phyloP scores from a whole-genome alignment of 768 basidiomycete genomes.

The Lactarius indigo region DNA sequence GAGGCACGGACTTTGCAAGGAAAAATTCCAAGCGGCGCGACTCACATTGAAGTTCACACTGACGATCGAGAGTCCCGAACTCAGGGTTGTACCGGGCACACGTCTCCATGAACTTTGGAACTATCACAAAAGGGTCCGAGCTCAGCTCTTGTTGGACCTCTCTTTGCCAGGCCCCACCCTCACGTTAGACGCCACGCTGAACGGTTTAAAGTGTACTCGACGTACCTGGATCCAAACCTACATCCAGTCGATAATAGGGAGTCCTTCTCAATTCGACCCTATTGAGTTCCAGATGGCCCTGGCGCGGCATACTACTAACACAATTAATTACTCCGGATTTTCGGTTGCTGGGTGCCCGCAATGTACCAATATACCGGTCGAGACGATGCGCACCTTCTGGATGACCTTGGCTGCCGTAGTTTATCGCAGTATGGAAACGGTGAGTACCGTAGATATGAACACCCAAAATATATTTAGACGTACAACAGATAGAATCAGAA shows the following conservation, averaged over 20 bases:
- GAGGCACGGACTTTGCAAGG: slow-evolving; percentile 1
- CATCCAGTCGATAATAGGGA: neutral
- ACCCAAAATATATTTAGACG: neutral
- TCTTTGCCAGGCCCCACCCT: neutral
- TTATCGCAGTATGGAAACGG: neutral
- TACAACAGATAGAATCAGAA: neutral
- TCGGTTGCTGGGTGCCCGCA: neutral
- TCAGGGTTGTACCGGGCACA: neutral
- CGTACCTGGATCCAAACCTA: too few species aligned
- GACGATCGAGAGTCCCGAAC: neutral
- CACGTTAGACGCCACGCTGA: neutral
- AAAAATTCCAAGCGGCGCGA: neutral
- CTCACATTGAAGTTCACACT: neutral
- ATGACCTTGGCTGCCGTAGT: neutral
- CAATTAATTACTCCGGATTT: too few species aligned
- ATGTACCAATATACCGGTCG: neutral
- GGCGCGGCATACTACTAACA: neutral
- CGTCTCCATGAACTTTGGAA: slow-evolving; percentile 12
- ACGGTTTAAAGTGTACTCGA: neutral
- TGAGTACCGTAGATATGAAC: neutral
- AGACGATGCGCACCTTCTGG: slow-evolving; percentile 8
- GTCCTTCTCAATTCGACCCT: neutral
- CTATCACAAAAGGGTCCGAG: slow-evolving; percentile 16
- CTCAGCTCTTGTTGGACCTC: neutral
- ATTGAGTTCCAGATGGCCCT: slow-evolving; percentile 1